Conservation (phyloP, 2,329 filamentous ascomycete genomes). For the Rutstroemia sp. region DNA sequence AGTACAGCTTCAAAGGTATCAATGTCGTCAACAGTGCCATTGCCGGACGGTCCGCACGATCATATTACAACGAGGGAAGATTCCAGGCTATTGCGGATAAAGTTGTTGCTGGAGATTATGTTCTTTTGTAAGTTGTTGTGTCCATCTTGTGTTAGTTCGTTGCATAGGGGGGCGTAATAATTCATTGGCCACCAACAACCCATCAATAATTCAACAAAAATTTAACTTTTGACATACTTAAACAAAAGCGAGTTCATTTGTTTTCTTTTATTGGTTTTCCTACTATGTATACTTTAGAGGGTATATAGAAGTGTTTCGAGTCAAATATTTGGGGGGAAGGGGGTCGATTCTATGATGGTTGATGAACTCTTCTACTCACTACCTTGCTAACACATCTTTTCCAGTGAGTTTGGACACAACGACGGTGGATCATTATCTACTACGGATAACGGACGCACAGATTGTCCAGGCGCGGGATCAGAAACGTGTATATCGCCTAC, state of each 20-base stretch:
- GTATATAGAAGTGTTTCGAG: no score
- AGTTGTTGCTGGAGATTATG: constrained; percentile 34
- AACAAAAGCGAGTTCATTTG: no score
- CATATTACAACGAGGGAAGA: constrained; percentile 57
- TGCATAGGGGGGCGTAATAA: no score
- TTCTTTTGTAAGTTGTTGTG: constrained; percentile 40
- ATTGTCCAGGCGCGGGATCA: constrained; percentile 41
- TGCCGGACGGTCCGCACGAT: constrained; percentile 58
- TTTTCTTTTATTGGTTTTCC: no score
- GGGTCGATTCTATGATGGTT: no score
- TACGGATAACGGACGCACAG: constrained; percentile 53
- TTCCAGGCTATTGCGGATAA: constrained; percentile 48
- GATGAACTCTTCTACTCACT: no score
- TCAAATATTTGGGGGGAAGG: no score
- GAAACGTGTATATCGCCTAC: constrained; percentile 35
- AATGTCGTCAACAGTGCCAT: constrained; percentile 57
- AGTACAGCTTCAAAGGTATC: constrained; percentile 39
- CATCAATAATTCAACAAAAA: no score
- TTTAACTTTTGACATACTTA: no score
- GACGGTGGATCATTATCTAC: constrained; percentile 48
- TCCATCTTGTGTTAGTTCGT: background rate
- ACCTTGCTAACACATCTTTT: background rate
- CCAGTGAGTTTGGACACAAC: constrained; percentile 54
- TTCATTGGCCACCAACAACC: no score
- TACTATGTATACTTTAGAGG: no score